phyloP scores from a whole-genome alignment of 1,139 yeast genomes.

The Suhomyces wounanorum region DNA sequence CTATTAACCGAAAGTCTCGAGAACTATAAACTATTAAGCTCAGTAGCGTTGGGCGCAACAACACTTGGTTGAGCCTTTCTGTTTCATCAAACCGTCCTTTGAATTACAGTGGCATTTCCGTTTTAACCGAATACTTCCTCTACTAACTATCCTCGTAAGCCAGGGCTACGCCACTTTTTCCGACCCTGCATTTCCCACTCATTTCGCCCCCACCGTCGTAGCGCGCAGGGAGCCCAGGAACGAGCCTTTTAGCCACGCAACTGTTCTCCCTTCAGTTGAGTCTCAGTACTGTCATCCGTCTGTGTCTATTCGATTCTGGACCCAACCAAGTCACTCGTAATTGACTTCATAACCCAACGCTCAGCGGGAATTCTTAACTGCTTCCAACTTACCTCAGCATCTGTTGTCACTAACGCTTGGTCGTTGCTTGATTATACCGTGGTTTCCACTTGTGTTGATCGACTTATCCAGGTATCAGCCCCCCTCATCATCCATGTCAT shows the following conservation, averaged over 20 bases:
- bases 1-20: neutral
- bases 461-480: neutral
- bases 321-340: neutral
- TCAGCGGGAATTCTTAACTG: neutral
- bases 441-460: neutral
- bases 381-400: neutral
- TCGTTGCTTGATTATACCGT: neutral
- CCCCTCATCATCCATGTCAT: neutral
- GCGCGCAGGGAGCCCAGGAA: neutral
- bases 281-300: neutral
- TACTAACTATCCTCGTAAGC: no score
- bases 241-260: neutral
- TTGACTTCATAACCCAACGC: neutral
- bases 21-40: neutral
- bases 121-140: neutral
- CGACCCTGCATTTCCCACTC: neutral
- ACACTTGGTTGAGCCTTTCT: no score
- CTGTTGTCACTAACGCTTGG: neutral
- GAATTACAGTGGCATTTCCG: neutral
- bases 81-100: no score
- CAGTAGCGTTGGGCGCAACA: neutral
- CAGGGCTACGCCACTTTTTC: neutral
- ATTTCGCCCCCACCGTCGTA: slow-evolving; percentile 1
- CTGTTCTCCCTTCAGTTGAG: neutral
- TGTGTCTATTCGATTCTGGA: neutral